Percentiles rank a stretch among this genome's conserved stretches.
Conservation (phyloP, 2,329 filamentous ascomycete genomes). For the Ophiostoma ulmi region DNA sequence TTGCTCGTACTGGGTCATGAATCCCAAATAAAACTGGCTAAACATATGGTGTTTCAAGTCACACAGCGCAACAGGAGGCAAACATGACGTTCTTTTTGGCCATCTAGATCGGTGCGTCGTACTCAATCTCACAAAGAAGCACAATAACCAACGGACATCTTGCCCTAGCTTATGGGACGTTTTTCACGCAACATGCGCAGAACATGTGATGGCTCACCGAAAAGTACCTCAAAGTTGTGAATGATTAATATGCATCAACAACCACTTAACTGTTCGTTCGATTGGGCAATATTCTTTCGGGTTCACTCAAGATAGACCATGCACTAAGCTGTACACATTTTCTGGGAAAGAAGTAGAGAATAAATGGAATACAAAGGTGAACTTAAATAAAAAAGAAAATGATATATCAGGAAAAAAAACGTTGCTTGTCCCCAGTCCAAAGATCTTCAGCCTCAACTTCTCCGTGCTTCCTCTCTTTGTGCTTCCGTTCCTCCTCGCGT, state of each 20-base stretch:
- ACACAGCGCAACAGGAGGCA: not conserved
- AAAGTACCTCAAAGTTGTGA: not conserved
- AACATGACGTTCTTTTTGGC: not conserved
- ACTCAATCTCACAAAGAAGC: slow-evolving; percentile 3
- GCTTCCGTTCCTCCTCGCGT: not conserved
- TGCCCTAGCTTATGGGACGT: not conserved
- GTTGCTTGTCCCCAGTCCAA: not conserved
- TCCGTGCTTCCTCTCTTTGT: not conserved
- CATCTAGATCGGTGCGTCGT: not conserved
- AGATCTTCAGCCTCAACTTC: not conserved
- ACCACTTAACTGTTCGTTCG: not conserved
- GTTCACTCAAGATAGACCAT: not conserved
- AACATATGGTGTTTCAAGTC: slow-evolving; percentile 1
- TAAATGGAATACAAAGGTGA: not conserved
- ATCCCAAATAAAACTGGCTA: not conserved
- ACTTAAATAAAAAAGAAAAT: not conserved
- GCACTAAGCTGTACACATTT: not conserved
- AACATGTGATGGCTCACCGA: not conserved
- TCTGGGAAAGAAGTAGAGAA: not conserved
- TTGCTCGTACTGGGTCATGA: not conserved
- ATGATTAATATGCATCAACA: not conserved
- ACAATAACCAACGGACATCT: not conserved
- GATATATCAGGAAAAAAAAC: not conserved
- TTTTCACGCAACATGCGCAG: not conserved
- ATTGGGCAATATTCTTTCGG: not conserved